A percentile compares a stretch with the other conserved stretches of the same genome.
Conservation (phyloP, 306 rosid genomes). For the Medicago lupulina region DNA sequence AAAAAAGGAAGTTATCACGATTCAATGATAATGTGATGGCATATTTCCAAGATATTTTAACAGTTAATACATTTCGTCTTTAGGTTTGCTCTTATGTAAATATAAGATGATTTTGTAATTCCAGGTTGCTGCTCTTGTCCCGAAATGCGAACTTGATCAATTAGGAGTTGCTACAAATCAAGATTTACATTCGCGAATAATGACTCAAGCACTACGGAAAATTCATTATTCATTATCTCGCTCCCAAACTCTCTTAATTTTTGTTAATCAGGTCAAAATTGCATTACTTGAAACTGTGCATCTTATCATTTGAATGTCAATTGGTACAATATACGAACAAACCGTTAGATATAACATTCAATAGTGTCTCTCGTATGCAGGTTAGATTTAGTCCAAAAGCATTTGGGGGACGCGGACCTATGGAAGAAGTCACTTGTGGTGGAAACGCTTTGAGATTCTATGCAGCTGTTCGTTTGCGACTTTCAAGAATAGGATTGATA, state of each 20-base stretch:
- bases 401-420: slow-evolving; percentile 48
- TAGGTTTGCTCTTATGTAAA: slow-evolving; percentile 18
- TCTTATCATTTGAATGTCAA: slow-evolving; percentile 34
- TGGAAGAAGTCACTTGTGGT: slow-evolving; percentile 85
- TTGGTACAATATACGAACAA: slow-evolving; percentile 13
- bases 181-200: slow-evolving; percentile 63
- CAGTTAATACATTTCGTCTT: slow-evolving; percentile 23
- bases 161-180: slow-evolving; percentile 45
- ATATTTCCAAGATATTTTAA: slow-evolving; percentile 10
- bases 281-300: slow-evolving; percentile 21
- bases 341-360: slow-evolving; percentile 33
- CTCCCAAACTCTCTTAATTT: slow-evolving; percentile 69
- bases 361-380: slow-evolving; percentile 46
- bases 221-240: slow-evolving; percentile 68
- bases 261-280: slow-evolving; percentile 73
- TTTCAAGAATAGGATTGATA: slow-evolving; percentile 67
- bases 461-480: slow-evolving; percentile 78
- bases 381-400: slow-evolving; percentile 62
- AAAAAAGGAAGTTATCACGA: not conserved
- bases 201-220: slow-evolving; percentile 80
- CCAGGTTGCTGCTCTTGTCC: slow-evolving; percentile 96
- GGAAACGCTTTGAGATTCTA: slow-evolving; percentile 91
- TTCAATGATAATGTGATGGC: not conserved
- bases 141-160: slow-evolving; percentile 73
- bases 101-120: slow-evolving; percentile 35